Evolutionary conservation across 495 filamentous ascomycete species (phyloP).

Genomic region (Bryoglossum gracile): DNA sequence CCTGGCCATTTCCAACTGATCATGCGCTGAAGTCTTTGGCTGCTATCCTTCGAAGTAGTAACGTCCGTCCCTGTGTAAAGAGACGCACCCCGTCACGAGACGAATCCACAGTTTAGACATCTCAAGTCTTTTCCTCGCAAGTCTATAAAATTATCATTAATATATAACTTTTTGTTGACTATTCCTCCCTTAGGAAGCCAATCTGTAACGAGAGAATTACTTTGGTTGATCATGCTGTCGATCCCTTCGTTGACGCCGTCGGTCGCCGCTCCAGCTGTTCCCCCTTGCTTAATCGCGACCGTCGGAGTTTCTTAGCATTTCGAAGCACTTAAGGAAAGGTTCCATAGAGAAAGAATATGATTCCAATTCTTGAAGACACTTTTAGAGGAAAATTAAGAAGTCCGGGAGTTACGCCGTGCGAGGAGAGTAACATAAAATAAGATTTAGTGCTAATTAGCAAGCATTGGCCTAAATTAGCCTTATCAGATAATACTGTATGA

Average conservation of each 20-base stretch:
- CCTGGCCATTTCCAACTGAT: slow-evolving; percentile 38
- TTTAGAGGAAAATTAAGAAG: slow-evolving; percentile 18
- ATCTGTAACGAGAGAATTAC: background rate
- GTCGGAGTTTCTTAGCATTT: background rate
- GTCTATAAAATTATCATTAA: background rate
- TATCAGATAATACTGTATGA: slow-evolving; percentile 16
- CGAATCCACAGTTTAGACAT: background rate
- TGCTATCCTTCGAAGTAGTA: slow-evolving; percentile 24
- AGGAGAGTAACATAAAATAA: slow-evolving; percentile 17
- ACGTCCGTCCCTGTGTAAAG: background rate
- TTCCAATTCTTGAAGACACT: background rate
- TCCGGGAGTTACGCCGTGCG: slow-evolving; percentile 21
- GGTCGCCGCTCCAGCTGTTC: background rate
- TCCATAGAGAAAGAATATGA: background rate
- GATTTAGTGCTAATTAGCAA: slow-evolving; percentile 20
- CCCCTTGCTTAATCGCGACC: background rate
- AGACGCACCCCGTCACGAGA: background rate
- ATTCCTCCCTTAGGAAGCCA: background rate
- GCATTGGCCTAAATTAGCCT: slow-evolving; percentile 18
- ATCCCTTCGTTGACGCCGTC: background rate
- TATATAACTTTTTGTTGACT: background rate
- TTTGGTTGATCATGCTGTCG: background rate
- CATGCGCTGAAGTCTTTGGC: slow-evolving; percentile 32
- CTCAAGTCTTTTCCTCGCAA: background rate
- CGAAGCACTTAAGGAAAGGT: background rate